These are phyloP conservation scores for Chaetoscypha palmicola DNA, from an alignment of 2,329 filamentous ascomycete species.

Conservation along the genomic window DNA sequence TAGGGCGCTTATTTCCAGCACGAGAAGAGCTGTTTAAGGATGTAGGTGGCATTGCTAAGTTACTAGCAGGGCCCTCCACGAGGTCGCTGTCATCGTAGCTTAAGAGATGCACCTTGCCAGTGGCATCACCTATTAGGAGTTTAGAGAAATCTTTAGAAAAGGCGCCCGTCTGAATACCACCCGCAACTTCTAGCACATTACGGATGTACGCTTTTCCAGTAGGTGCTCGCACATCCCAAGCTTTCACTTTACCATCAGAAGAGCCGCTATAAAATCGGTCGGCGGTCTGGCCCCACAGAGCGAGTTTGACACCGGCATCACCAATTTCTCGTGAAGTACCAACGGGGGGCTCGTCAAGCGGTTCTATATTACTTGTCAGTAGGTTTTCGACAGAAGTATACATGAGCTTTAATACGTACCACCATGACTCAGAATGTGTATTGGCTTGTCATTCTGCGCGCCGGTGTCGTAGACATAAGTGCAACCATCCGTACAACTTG, in stretches of 20 bases:
- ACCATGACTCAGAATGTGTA: slow-evolving; percentile 50
- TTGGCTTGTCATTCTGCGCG: slow-evolving; percentile 42
- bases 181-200: slow-evolving; percentile 46
- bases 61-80: not conserved
- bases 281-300: slow-evolving; percentile 49
- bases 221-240: slow-evolving; percentile 50
- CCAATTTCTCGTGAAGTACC: slow-evolving; percentile 39
- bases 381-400: too few species aligned
- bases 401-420: too few species aligned
- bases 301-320: slow-evolving; percentile 58
- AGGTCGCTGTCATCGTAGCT: slow-evolving; percentile 39
- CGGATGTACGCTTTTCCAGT: slow-evolving; percentile 40
- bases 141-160: slow-evolving; percentile 51
- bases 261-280: slow-evolving; percentile 57
- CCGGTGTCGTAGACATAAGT: slow-evolving; percentile 59
- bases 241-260: slow-evolving; percentile 55
- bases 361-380: too few species aligned
- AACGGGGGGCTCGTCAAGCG: slow-evolving; percentile 26
- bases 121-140: slow-evolving; percentile 54
- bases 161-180: slow-evolving; percentile 49
- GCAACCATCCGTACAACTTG: slow-evolving; percentile 54
- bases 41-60: not conserved
- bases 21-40: not conserved
- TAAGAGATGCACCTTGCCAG: slow-evolving; percentile 51
- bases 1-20: not conserved